Percentiles rank a stretch among this genome's conserved stretches.
These are phyloP conservation scores for Mikania micrantha DNA, from an alignment of 129 eudicot genomes.

Conservation along the genomic window DNA sequence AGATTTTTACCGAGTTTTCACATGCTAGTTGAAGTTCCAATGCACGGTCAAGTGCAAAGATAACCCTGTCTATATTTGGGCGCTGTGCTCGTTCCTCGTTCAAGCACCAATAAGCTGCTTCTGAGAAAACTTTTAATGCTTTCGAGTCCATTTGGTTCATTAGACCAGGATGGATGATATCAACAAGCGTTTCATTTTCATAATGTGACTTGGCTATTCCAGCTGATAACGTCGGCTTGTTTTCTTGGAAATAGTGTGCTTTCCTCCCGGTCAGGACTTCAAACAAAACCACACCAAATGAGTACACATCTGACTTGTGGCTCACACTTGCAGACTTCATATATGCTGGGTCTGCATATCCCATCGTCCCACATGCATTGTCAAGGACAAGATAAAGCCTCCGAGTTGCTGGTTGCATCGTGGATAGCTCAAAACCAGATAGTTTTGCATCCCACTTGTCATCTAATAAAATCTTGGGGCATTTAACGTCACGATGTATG, in stretches of 20 bases:
- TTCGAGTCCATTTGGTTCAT: background rate
- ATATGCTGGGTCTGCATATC: background rate
- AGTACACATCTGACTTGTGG: background rate
- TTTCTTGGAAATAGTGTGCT: background rate
- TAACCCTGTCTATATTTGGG: too few species aligned
- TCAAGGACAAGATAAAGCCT: too few species aligned
- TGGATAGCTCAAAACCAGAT: too few species aligned
- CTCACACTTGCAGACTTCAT: background rate
- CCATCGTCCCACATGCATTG: too few species aligned
- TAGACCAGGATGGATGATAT: too few species aligned
- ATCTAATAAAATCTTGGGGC: too few species aligned
- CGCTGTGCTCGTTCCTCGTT: background rate
- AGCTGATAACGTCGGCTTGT: background rate
- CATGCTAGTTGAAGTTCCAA: background rate
- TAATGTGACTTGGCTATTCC: background rate
- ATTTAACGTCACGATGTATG: too few species aligned
- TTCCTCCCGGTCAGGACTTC: background rate
- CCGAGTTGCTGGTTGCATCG: too few species aligned
- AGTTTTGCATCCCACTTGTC: too few species aligned
- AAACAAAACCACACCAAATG: background rate
- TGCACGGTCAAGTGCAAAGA: too few species aligned
- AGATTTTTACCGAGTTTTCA: background rate
- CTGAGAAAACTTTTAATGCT: background rate
- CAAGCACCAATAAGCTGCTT: background rate
- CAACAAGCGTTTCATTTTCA: background rate